Conservation (phyloP, 2,329 filamentous ascomycete species). For the Paecilomyces niveus region DNA sequence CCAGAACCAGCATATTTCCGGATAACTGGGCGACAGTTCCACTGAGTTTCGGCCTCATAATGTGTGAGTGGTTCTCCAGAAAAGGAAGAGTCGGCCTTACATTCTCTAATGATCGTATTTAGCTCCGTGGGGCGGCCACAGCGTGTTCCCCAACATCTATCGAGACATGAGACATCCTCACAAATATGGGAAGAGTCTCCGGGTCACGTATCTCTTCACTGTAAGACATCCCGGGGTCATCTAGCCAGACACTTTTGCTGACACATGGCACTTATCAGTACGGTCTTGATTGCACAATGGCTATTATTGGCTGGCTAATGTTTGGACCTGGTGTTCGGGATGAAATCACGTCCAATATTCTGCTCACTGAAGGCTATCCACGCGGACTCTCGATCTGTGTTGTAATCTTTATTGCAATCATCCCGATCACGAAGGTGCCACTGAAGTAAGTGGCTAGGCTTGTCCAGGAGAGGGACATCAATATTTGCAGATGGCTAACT, state of each 20-base stretch:
- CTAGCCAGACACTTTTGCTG: neutral
- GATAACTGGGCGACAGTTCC: slow-evolving; percentile 81
- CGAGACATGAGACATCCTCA: slow-evolving; percentile 73
- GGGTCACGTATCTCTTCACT: slow-evolving; percentile 78
- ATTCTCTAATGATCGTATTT: slow-evolving; percentile 4
- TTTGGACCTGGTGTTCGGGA: slow-evolving; percentile 85
- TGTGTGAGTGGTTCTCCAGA: slow-evolving; percentile 46
- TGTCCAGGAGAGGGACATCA: neutral
- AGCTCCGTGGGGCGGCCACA: slow-evolving; percentile 63
- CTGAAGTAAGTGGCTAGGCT: slow-evolving; percentile 51
- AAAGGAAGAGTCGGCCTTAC: neutral
- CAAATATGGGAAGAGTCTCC: slow-evolving; percentile 69
- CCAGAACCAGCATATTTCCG: slow-evolving; percentile 73
- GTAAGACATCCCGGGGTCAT: slow-evolving; percentile 40
- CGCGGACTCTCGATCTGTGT: slow-evolving; percentile 66
- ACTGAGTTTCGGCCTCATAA: slow-evolving; percentile 80
- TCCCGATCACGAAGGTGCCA: slow-evolving; percentile 92
- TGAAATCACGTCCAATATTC: slow-evolving; percentile 79
- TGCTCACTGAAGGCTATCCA: slow-evolving; percentile 68
- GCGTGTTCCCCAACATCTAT: slow-evolving; percentile 79
- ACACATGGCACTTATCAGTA: slow-evolving; percentile 45
- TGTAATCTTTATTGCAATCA: slow-evolving; percentile 81
- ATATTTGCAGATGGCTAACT: slow-evolving; percentile 12
- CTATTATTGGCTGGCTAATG: slow-evolving; percentile 82
- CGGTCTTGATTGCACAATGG: slow-evolving; percentile 72